Evolutionary conservation across 2,329 filamentous ascomycete genomes (phyloP).

Genomic region (Volutella citrinella): DNA sequence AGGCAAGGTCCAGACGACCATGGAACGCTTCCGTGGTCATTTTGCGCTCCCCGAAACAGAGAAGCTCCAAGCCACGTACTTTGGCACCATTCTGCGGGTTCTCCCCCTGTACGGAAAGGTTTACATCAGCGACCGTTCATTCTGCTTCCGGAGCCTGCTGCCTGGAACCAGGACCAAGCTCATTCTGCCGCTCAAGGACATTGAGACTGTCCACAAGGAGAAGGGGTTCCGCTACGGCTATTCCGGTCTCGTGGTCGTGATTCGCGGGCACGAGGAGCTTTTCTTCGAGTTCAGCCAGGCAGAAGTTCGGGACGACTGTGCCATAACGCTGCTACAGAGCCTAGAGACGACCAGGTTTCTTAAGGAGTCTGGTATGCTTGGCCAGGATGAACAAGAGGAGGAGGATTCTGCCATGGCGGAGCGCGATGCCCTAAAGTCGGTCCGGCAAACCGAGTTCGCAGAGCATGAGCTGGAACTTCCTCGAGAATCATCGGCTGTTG

Average conservation of each 20-base stretch:
- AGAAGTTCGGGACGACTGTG: conserved; percentile 84
- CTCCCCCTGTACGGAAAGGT: conserved; percentile 94
- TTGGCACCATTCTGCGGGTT: conserved; percentile 85
- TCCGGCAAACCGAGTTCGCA: conserved; percentile 54
- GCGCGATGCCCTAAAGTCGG: conserved; percentile 75
- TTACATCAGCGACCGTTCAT: conserved; percentile 82
- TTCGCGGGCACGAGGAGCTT: conserved; percentile 89
- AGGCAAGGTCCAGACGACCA: conserved; percentile 61
- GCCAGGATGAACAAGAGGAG: conserved; percentile 65
- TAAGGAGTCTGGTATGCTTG: conserved; percentile 65
- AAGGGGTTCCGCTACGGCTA: conserved; percentile 93
- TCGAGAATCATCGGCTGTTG: conserved; percentile 40
- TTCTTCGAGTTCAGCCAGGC: conserved; percentile 88
- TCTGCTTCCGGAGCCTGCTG: conserved; percentile 90
- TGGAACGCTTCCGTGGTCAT: conserved; percentile 82
- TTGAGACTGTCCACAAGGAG: conserved; percentile 92
- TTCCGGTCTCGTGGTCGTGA: conserved; percentile 85
- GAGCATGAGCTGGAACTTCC: conserved; percentile 51
- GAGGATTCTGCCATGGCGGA: conserved; percentile 77
- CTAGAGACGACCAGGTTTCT: conserved; percentile 72
- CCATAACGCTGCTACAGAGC: conserved; percentile 73
- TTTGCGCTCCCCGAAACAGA: conserved; percentile 87
- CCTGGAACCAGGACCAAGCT: conserved; percentile 89
- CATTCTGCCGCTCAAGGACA: conserved; percentile 84
- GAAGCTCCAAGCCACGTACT: conserved; percentile 83